Evolutionary conservation across 352 stramenopile species (phyloP).

Genomic region (Phytophthora quininea): DNA sequence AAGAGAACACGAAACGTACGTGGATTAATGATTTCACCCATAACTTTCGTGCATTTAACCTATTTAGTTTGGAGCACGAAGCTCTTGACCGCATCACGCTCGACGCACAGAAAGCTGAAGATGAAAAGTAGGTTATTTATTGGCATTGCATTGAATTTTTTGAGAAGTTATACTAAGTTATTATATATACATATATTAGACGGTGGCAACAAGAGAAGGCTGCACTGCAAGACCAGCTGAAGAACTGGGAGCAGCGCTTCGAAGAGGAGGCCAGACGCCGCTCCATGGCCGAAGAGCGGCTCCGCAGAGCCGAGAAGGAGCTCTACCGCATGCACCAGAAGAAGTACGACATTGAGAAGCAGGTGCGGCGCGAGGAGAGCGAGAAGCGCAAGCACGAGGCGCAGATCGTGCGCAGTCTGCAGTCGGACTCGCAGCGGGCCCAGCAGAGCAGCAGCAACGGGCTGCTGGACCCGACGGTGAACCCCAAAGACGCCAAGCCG

Average conservation of each 20-base stretch:
- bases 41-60: conserved; percentile 8
- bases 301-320: conserved; percentile 85
- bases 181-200: conserved; percentile 35
- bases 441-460: conserved; percentile 36
- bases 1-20: too few species aligned
- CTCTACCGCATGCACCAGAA: conserved; percentile 91
- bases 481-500: conserved; percentile 84
- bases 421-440: conserved; percentile 69
- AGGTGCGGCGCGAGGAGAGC: conserved; percentile 81
- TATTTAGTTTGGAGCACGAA: conserved; percentile 69
- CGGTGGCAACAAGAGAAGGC: conserved; percentile 73
- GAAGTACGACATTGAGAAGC: conserved; percentile 90
- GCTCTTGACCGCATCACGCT: conserved; percentile 84
- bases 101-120: conserved; percentile 80
- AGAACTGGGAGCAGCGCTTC: conserved; percentile 74
- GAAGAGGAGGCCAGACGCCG: conserved; percentile 78
- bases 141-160: too few species aligned
- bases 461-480: conserved; percentile 74
- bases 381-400: conserved; percentile 88
- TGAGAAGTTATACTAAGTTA: conserved; percentile 7
- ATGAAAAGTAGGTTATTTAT: conserved; percentile 84
- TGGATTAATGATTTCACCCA: neutral
- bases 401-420: conserved; percentile 80
- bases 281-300: conserved; percentile 75
- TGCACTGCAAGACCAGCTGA: conserved; percentile 62